Evolutionary conservation across 2,329 filamentous ascomycete species (phyloP), one percentile per base, ranked within the genome.

Genomic region (Colletotrichum incanum): DNA sequence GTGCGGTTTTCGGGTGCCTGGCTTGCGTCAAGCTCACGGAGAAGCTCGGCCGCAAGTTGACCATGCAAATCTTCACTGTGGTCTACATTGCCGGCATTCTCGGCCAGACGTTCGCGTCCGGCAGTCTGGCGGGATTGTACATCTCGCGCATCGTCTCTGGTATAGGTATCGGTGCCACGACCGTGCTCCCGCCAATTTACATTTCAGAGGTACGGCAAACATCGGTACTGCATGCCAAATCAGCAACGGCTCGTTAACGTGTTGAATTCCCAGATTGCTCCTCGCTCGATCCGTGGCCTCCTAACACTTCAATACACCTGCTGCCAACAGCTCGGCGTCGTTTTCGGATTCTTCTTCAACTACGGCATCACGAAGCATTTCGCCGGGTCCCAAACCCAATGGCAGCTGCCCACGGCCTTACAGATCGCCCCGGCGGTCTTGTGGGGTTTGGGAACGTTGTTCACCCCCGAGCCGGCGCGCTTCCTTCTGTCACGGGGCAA

Each of bases 21-120:
- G 73, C 67, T 0, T 80, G 78, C 43, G 73, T 79, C 0, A 76
- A 71, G 60, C 62, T 79, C 0, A 79, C 78, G 0, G 73, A 78
- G 12, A 58, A 75, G 0, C 65, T 80, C 8, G 78, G 78, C 5
- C 73, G 78, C 6, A 75, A 71, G 3, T 26, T 74, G 0, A 76
- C 76, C 0, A 74, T 80, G 12, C 76, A 78, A 18, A 47, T 80
- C 0, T 77, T 79, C 34, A 83, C 72, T 62, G 73, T 81, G 39
- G 65, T 81, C 0, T 81, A 84, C 12, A 82, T 84, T 34, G 75
- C 79, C n/a, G 83, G 83, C 8, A 73, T 77, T 7, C 71, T 82
- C 11, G 79, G 79, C 0, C 80, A 81, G 47, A 76, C 78, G 0
- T 79, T 81, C 41, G 76, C 76, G 16, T 74, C 71, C 28, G 79